These are phyloP conservation scores for Diaporthe longicolla DNA, from an alignment of 2,329 filamentous ascomycete genomes.

Conservation along the genomic window DNA sequence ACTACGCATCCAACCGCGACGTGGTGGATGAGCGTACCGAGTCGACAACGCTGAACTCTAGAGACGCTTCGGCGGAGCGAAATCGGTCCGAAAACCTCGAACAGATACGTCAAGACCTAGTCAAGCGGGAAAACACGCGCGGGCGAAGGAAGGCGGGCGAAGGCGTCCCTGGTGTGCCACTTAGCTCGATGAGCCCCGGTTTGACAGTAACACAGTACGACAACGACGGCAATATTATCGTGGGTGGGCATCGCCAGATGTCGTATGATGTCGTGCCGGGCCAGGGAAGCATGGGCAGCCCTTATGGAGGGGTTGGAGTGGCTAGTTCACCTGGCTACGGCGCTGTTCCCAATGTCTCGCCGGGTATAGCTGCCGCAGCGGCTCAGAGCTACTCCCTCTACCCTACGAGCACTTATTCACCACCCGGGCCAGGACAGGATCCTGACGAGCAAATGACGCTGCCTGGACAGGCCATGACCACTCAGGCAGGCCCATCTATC, in stretches of 20 bases:
- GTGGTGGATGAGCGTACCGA: constrained; percentile 18
- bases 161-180: constrained; percentile 25
- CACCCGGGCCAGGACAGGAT: constrained; percentile 4
- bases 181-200: constrained; percentile 31
- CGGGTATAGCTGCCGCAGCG: constrained; percentile 38
- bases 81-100: constrained; percentile 38
- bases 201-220: constrained; percentile 39
- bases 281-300: constrained; percentile 32
- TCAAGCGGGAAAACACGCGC: constrained; percentile 37
- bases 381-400: constrained; percentile 36
- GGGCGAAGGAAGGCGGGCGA: constrained; percentile 41
- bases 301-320: constrained; percentile 26
- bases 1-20: constrained; percentile 38
- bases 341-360: constrained; percentile 14
- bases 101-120: constrained; percentile 36
- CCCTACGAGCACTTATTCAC: constrained; percentile 32
- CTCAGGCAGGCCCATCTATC: constrained; percentile 8
- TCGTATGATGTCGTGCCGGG: constrained; percentile 38
- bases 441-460: constrained; percentile 17
- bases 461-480: constrained; percentile 26
- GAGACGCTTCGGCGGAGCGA: constrained; percentile 32
- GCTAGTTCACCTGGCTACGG: constrained; percentile 3
- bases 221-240: constrained; percentile 12
- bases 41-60: constrained; percentile 38
- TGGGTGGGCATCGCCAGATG: constrained; percentile 25